Evolutionary conservation across 495 filamentous ascomycete genomes (phyloP).

Genomic region (Aspergillus affinis): DNA sequence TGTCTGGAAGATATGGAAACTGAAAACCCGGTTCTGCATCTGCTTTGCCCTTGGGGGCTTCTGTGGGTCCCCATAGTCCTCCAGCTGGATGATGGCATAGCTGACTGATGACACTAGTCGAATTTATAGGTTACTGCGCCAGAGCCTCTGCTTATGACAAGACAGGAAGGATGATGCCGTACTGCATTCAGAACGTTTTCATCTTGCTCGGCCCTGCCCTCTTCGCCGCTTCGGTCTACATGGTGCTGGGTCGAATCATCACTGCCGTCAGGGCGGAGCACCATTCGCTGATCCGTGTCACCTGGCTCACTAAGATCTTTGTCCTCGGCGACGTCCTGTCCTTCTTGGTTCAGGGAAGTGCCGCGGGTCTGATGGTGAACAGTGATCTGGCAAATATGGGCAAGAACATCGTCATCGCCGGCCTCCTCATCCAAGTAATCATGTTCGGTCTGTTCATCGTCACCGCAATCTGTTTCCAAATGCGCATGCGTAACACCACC

Average conservation of each 20-base stretch:
- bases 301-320: constrained; percentile 23
- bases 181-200: constrained; percentile 32
- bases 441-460: constrained; percentile 37
- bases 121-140: constrained; percentile 46
- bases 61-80: constrained; percentile 20
- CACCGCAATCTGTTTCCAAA: constrained; percentile 26
- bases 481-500: constrained; percentile 22
- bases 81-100: too few species aligned
- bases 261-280: constrained; percentile 36
- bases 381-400: constrained; percentile 1
- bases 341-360: constrained; percentile 21
- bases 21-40: constrained; percentile 21
- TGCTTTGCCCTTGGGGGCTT: constrained; percentile 28
- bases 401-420: constrained; percentile 30
- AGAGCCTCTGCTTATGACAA: constrained; percentile 23
- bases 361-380: constrained; percentile 14
- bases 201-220: constrained; percentile 34
- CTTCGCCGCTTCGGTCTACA: constrained; percentile 53
- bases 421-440: constrained; percentile 34
- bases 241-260: constrained; percentile 50
- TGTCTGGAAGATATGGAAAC: constrained; percentile 19
- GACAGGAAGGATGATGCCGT: constrained; percentile 24
- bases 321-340: constrained; percentile 24
- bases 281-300: constrained; percentile 12
- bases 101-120: constrained; percentile 30